Evolutionary conservation across 2,329 filamentous ascomycete species (phyloP).

Genomic region (Metarhizium anisopliae): DNA sequence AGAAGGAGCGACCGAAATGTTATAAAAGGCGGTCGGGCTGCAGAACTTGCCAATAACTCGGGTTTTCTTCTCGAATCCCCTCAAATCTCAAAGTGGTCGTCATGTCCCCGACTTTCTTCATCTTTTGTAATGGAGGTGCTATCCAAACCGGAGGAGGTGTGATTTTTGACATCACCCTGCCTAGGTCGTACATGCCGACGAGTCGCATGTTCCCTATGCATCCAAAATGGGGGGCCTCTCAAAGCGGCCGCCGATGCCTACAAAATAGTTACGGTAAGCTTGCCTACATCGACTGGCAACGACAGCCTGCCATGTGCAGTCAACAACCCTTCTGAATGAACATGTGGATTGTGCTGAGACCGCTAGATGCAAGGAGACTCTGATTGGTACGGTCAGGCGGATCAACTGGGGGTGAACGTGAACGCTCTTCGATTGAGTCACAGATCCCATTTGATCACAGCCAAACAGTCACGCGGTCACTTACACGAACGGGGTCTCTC

Average conservation of each 20-base stretch:
- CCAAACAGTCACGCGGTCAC: slow-evolving; percentile 1
- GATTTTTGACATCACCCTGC: background rate
- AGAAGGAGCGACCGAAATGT: slow-evolving; percentile 5
- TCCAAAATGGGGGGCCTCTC: background rate
- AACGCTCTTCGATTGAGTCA: background rate
- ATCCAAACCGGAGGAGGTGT: background rate
- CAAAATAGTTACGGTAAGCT: background rate
- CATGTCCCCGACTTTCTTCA: background rate
- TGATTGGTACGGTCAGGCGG: background rate
- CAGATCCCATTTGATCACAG: background rate
- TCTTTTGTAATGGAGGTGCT: background rate
- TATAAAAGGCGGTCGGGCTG: slow-evolving; percentile 7
- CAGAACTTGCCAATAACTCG: background rate
- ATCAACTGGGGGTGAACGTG: background rate
- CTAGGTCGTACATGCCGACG: background rate
- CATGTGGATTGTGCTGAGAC: slow-evolving; percentile 1
- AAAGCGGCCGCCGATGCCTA: background rate
- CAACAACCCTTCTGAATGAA: background rate
- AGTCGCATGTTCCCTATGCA: background rate
- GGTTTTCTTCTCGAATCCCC: background rate
- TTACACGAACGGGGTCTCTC: slow-evolving; percentile 3
- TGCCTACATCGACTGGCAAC: background rate
- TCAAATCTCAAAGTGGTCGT: background rate
- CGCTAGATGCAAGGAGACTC: background rate
- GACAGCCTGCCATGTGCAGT: background rate